A percentile compares a stretch with the other conserved stretches of the same genome.
Evolutionary conservation across 1,284 basidiomycete genomes (phyloP).

Genomic region (Cutaneotrichosporon dermatis): DNA sequence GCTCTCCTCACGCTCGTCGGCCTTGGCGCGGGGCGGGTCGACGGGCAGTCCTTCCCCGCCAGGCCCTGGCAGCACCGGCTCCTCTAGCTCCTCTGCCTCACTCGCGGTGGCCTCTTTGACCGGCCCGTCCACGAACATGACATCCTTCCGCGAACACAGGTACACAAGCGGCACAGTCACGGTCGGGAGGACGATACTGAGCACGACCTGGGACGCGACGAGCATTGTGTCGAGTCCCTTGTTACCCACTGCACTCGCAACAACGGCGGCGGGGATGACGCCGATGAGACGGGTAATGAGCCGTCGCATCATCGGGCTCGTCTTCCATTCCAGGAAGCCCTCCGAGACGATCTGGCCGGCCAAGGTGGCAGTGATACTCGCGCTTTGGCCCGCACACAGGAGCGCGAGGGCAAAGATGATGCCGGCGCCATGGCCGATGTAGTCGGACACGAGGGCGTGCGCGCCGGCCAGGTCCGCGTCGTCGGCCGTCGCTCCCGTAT

Average conservation of each 20-base stretch:
- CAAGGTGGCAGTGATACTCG: constrained; percentile 86
- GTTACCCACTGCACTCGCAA: constrained; percentile 71
- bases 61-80: too few relatives aligned
- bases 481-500: constrained; percentile 27
- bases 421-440: constrained; percentile 68
- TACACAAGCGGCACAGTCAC: constrained; percentile 74
- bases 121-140: constrained; percentile 61
- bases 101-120: constrained; percentile 14
- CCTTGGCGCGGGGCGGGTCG: constrained; percentile 4
- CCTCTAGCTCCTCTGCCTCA: neutral
- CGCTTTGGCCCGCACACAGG: constrained; percentile 81
- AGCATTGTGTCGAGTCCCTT: constrained; percentile 74
- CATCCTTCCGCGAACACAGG: constrained; percentile 62
- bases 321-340: constrained; percentile 86
- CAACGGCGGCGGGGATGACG: constrained; percentile 77
- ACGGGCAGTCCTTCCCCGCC: too few relatives aligned
- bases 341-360: constrained; percentile 89
- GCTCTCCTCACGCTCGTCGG: neutral
- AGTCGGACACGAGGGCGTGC: constrained; percentile 62
- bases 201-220: constrained; percentile 79
- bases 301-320: constrained; percentile 74
- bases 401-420: constrained; percentile 81
- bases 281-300: constrained; percentile 77
- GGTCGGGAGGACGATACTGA: constrained; percentile 85
- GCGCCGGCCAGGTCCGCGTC: constrained; percentile 78